Evolutionary conservation across 179 eudicot species (phyloP).

Genomic region (Monotropa hypopitys): DNA sequence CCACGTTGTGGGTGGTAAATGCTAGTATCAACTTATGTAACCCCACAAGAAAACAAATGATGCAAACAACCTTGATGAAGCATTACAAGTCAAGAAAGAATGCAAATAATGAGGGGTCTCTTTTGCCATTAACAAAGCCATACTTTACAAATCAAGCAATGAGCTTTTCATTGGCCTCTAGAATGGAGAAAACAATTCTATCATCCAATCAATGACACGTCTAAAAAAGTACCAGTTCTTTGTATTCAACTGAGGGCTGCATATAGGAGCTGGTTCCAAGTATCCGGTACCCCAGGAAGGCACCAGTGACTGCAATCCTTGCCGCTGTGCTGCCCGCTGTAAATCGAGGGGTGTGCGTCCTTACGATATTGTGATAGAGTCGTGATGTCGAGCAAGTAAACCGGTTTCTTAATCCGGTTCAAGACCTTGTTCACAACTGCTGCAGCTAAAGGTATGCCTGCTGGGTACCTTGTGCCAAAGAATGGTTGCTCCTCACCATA

Average conservation of each 20-base stretch:
- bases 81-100: too few relatives aligned
- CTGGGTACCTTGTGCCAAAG: slow-evolving; percentile 46
- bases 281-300: slow-evolving; percentile 74
- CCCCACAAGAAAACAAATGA: too few relatives aligned
- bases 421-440: slow-evolving; percentile 50
- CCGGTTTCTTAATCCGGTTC: slow-evolving; percentile 45
- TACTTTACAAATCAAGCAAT: neutral
- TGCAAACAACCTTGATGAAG: too few relatives aligned
- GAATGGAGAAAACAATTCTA: neutral
- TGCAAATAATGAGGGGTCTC: too few relatives aligned
- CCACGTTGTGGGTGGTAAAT: too few relatives aligned
- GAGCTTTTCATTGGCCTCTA: neutral
- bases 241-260: slow-evolving; percentile 26
- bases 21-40: too few relatives aligned
- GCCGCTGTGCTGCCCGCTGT: slow-evolving; percentile 34
- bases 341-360: slow-evolving; percentile 54
- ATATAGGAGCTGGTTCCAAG: slow-evolving; percentile 65
- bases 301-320: slow-evolving; percentile 80
- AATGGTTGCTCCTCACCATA: slow-evolving; percentile 43
- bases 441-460: slow-evolving; percentile 36
- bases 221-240: neutral
- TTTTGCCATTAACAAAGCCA: too few relatives aligned
- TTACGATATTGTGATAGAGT: slow-evolving; percentile 45
- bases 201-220: neutral
- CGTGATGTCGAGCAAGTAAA: slow-evolving; percentile 59